Conservation (phyloP, 1,284 basidiomycete species). For the Ustilago shanxiensis region DNA sequence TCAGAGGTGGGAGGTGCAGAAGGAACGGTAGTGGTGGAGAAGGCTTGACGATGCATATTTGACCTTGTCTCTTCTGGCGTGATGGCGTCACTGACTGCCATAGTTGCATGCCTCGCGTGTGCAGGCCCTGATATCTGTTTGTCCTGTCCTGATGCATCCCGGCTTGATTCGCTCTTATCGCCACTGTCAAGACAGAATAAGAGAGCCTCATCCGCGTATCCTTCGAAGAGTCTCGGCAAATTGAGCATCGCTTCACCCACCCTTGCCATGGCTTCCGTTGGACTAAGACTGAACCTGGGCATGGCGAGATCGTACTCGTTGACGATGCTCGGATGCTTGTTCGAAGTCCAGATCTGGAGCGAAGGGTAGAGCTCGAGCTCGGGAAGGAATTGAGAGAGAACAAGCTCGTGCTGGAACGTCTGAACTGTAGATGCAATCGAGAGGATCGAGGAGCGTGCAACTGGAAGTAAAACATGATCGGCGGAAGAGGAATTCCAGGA, state of each 20-base stretch:
- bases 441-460: conserved; percentile 76
- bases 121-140: not conserved
- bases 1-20: conserved; percentile 69
- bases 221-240: conserved; percentile 91
- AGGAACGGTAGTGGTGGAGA: conserved; percentile 57
- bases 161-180: conserved; percentile 66
- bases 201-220: conserved; percentile 89
- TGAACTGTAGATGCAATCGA: conserved; percentile 82
- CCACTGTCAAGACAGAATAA: conserved; percentile 74
- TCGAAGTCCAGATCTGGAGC: conserved; percentile 77
- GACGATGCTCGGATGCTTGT: conserved; percentile 44
- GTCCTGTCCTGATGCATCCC: conserved; percentile 71
- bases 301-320: conserved; percentile 78
- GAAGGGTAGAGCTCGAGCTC: conserved; percentile 81
- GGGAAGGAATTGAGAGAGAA: conserved; percentile 84
- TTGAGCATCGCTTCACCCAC: conserved; percentile 93
- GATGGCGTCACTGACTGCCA: not conserved
- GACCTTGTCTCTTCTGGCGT: conserved; percentile 29
- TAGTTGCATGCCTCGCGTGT: conserved; percentile 24
- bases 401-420: conserved; percentile 80
- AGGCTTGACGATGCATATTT: conserved; percentile 36
- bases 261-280: conserved; percentile 86
- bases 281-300: conserved; percentile 93
- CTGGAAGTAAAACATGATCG: conserved; percentile 73
- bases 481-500: conserved; percentile 20